Percentiles rank a stretch among this genome's conserved stretches.
Evolutionary conservation across 164 flowering plant genomes (phyloP).

Genomic region (Aristolochia fimbriata): DNA sequence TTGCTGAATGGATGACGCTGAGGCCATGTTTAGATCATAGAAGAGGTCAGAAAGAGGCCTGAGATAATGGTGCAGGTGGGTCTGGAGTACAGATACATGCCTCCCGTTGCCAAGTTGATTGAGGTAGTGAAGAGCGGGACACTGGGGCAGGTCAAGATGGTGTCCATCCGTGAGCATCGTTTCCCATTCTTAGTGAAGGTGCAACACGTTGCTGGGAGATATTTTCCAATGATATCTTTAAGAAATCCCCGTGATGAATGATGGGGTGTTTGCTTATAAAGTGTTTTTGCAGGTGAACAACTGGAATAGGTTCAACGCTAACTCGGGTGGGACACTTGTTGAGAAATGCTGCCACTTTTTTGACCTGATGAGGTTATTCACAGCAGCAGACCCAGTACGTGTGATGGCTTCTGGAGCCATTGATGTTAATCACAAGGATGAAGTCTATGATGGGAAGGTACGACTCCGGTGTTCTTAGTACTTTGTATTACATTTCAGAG

Average conservation of each 20-base stretch:
- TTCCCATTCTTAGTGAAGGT: conserved; percentile 96
- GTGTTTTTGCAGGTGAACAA: conserved; percentile 54
- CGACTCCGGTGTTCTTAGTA: too few species aligned
- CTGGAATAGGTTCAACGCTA: conserved; percentile 90
- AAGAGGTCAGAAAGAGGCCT: conserved; percentile 66
- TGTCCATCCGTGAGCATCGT: conserved; percentile 84
- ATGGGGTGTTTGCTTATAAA: not conserved
- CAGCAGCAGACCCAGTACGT: conserved; percentile 76
- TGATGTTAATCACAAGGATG: conserved; percentile 94
- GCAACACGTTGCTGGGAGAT: conserved; percentile 6
- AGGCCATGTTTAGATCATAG: conserved; percentile 41
- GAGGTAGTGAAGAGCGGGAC: conserved; percentile 61
- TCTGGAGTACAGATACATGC: conserved; percentile 96
- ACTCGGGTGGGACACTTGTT: conserved; percentile 88
- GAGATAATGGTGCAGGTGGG: conserved; percentile 91
- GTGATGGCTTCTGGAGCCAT: conserved; percentile 97
- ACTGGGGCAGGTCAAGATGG: conserved; percentile 80
- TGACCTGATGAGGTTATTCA: conserved; percentile 90
- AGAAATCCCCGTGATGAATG: conserved; percentile 1
- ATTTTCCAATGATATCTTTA: not conserved
- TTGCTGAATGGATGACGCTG: not conserved
- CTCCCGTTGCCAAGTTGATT: conserved; percentile 83
- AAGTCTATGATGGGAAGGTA: conserved; percentile 89
- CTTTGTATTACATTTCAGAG: too few species aligned
- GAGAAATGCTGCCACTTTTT: conserved; percentile 99